Conservation (phyloP, 2,329 filamentous ascomycete genomes). For the Monosporascus sp. region DNA sequence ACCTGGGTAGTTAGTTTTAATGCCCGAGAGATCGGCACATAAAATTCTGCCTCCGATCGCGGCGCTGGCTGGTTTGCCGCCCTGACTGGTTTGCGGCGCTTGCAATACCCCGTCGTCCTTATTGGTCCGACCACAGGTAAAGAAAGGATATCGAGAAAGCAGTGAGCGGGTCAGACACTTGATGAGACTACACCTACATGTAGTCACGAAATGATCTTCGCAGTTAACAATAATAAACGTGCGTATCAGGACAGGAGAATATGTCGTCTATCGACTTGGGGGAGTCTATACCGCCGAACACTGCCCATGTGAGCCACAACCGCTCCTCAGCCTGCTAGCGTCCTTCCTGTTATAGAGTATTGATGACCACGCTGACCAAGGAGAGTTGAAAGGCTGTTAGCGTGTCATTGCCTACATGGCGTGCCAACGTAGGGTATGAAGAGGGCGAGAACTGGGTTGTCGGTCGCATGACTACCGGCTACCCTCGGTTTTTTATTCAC, state of each 20-base stretch:
- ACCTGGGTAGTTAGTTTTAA: no score
- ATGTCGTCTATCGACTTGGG: constrained; percentile 55
- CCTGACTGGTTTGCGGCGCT: not conserved
- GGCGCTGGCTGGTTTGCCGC: constrained; percentile 8
- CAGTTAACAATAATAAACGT: not conserved
- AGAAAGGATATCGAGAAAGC: not conserved
- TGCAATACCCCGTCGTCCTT: not conserved
- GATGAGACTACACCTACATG: not conserved
- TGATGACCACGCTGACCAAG: not conserved
- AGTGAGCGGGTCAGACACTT: not conserved
- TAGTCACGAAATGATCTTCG: not conserved
- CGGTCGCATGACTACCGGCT: constrained; percentile 79
- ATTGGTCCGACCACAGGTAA: not conserved
- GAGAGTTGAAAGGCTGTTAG: constrained; percentile 70
- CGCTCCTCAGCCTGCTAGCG: not conserved
- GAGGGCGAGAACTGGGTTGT: constrained; percentile 87
- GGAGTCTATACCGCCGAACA: constrained; percentile 71
- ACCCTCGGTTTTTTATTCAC: constrained; percentile 94
- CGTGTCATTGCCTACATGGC: constrained; percentile 92
- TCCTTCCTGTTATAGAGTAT: not conserved
- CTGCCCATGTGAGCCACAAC: constrained; percentile 61
- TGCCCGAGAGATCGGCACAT: not conserved
- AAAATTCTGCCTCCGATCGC: constrained; percentile 22
- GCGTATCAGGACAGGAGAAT: not conserved
- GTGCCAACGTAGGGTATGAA: constrained; percentile 85